A percentile compares a stretch with the other conserved stretches of the same genome.
phyloP scores from a whole-genome alignment of 441 rosid genomes.

The Corymbia calophylla region DNA sequence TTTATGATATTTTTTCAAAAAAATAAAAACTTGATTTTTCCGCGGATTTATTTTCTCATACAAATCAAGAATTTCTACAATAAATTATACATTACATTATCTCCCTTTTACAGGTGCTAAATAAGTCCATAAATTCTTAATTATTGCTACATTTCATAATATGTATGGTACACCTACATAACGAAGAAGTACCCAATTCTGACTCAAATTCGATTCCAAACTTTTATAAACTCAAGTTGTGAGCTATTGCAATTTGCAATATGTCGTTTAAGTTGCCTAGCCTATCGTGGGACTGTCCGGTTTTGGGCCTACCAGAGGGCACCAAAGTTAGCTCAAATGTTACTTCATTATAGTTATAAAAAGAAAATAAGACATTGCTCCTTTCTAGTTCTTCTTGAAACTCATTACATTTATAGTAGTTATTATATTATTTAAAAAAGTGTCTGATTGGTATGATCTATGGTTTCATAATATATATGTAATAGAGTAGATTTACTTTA shows the following conservation, averaged over 20 bases:
- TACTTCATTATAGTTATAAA: no score
- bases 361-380: no score
- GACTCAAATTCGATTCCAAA: neutral
- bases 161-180: fast-evolving
- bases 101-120: neutral
- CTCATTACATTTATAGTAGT: neutral
- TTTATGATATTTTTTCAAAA: no score
- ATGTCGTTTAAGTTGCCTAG: neutral
- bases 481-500: neutral
- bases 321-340: no score
- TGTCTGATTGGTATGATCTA: neutral
- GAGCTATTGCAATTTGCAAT: neutral
- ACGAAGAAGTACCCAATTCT: fast-evolving
- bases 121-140: neutral
- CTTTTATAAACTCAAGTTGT: neutral
- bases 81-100: neutral
- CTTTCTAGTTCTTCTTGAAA: neutral
- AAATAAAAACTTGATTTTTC: neutral
- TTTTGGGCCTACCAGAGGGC: no score
- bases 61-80: neutral
- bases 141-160: fast-evolving
- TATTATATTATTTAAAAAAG: neutral
- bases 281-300: fast-evolving
- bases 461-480: neutral
- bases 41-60: neutral